Percentiles rank a stretch among this genome's conserved stretches.
Evolutionary conservation across 108 stramenopile species (phyloP).

Genomic region (Fistulifera solaris): DNA sequence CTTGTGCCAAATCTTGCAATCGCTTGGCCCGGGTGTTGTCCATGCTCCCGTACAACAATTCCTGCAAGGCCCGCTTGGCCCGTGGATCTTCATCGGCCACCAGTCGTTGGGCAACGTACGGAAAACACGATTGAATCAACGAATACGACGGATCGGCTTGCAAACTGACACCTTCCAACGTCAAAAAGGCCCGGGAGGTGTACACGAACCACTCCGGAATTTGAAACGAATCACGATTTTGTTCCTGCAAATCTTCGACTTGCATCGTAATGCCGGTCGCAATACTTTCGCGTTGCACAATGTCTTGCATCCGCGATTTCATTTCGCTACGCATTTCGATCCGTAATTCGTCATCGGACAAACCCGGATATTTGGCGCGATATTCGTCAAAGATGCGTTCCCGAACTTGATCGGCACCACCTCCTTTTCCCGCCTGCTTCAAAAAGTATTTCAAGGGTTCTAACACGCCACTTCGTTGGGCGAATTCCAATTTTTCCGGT

Average conservation of each 20-base stretch:
- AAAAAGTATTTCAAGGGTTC: slow-evolving; percentile 47
- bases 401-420: slow-evolving; percentile 39
- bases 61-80: slow-evolving; percentile 38
- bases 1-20: slow-evolving; percentile 40
- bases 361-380: slow-evolving; percentile 18
- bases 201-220: slow-evolving; percentile 59
- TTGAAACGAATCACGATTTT: slow-evolving; percentile 43
- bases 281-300: slow-evolving; percentile 18
- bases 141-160: slow-evolving; percentile 41
- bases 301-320: slow-evolving; percentile 16
- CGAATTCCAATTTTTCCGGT: slow-evolving; percentile 31
- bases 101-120: slow-evolving; percentile 52
- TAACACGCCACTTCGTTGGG: slow-evolving; percentile 40
- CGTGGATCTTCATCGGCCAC: slow-evolving; percentile 49
- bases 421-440: slow-evolving; percentile 35
- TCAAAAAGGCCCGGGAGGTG: slow-evolving; percentile 52
- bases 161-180: slow-evolving; percentile 68
- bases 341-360: slow-evolving; percentile 26
- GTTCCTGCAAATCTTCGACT: slow-evolving; percentile 44
- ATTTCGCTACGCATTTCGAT: slow-evolving; percentile 24
- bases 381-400: slow-evolving; percentile 31
- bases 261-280: slow-evolving; percentile 36
- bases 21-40: slow-evolving; percentile 26
- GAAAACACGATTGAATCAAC: slow-evolving; percentile 48
- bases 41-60: slow-evolving; percentile 39